phyloP scores from a whole-genome alignment of 495 filamentous ascomycete species.

The Podospora bellae-mahoneyi region DNA sequence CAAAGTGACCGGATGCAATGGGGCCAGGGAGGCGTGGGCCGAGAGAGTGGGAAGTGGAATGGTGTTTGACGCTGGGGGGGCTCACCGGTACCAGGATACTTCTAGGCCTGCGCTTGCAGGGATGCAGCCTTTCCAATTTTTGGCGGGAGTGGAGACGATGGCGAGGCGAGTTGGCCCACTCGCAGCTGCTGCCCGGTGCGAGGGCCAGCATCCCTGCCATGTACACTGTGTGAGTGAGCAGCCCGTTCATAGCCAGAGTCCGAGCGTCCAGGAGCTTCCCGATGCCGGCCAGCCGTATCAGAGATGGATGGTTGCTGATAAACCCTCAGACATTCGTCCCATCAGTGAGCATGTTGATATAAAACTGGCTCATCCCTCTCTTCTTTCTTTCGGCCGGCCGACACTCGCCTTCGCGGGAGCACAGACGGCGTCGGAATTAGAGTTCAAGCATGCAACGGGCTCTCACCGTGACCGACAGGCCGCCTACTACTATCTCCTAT shows the following conservation, averaged over 20 bases:
- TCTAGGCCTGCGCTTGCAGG: constrained; percentile 20
- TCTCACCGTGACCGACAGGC: neutral
- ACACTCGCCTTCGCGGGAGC: neutral
- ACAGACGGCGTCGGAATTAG: neutral
- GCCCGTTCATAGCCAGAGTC: neutral
- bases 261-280: neutral
- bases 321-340: neutral
- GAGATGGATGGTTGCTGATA: neutral
- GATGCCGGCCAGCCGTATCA: constrained; percentile 2
- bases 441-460: neutral
- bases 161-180: constrained; percentile 10
- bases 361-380: neutral
- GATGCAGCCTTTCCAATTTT: constrained; percentile 17
- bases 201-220: neutral
- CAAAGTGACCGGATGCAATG: constrained; percentile 14
- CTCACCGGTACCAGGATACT: constrained; percentile 10
- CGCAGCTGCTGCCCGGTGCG: constrained; percentile 9
- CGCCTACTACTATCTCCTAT: neutral
- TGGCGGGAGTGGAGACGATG: constrained; percentile 19
- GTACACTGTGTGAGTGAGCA: constrained; percentile 20
- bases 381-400: neutral
- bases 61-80: constrained; percentile 2
- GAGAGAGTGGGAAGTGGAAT: constrained; percentile 6
- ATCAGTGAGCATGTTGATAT: neutral
- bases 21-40: constrained; percentile 17